Evolutionary conservation across 805 yeast genomes (phyloP).

Genomic region (Scheffersomyces amazonensis): DNA sequence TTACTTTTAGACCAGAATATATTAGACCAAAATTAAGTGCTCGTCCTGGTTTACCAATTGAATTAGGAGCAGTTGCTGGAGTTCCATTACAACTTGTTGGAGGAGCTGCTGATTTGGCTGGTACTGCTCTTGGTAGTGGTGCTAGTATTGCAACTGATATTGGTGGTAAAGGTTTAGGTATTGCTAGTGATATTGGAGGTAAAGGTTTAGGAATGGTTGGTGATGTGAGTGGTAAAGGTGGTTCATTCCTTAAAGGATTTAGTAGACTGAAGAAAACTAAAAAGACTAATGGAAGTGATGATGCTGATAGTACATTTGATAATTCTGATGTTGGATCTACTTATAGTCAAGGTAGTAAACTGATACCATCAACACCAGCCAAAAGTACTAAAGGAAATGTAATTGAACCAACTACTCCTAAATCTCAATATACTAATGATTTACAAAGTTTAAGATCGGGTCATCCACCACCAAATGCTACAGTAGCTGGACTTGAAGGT

Average conservation of each 20-base stretch:
- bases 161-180: constrained; percentile 41
- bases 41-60: constrained; percentile 27
- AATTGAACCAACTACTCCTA: constrained; percentile 1
- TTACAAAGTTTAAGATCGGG: constrained; percentile 37
- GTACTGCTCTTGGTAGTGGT: constrained; percentile 31
- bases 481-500: constrained; percentile 9
- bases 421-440: constrained; percentile 24
- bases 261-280: constrained; percentile 13
- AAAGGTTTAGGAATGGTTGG: constrained; percentile 40
- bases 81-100: constrained; percentile 47
- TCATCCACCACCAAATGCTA: constrained; percentile 4
- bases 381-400: background rate
- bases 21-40: constrained; percentile 57
- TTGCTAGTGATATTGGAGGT: constrained; percentile 44
- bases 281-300: constrained; percentile 3
- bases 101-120: constrained; percentile 38
- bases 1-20: constrained; percentile 62
- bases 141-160: constrained; percentile 33
- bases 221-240: background rate
- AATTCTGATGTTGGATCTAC: constrained; percentile 1
- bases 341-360: background rate
- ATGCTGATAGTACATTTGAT: background rate
- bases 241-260: constrained; percentile 26
- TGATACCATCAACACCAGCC: constrained; percentile 2
- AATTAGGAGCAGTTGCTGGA: constrained; percentile 37